phyloP scores from a whole-genome alignment of 164 flowering plant genomes.

The Liriodendron chinense region DNA sequence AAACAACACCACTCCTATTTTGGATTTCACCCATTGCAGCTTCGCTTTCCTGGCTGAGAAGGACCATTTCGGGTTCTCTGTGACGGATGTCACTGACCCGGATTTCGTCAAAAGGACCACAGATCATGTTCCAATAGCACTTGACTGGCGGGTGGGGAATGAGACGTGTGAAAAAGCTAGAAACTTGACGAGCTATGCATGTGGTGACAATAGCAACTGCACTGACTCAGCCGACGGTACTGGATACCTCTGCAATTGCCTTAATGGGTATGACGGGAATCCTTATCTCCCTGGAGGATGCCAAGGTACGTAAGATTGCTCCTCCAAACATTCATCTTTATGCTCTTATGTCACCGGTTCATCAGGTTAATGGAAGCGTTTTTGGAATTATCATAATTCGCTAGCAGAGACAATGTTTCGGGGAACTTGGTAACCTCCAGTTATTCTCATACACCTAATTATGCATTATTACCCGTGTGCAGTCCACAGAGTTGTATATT shows the following conservation, averaged over 20 bases:
- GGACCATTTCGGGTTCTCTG: neutral
- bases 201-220: slow-evolving; percentile 6
- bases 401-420: neutral
- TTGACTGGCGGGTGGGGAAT: slow-evolving; percentile 9
- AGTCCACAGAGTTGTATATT: too few species aligned
- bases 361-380: neutral
- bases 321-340: neutral
- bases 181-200: slow-evolving; percentile 3
- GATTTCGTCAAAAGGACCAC: neutral
- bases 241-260: slow-evolving; percentile 19
- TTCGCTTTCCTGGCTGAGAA: slow-evolving; percentile 11
- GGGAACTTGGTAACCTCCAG: neutral
- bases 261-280: slow-evolving; percentile 15
- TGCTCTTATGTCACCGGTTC: neutral
- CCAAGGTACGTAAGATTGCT: slow-evolving; percentile 7
- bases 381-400: neutral
- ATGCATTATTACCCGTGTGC: too few species aligned
- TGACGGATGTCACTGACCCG: neutral
- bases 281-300: slow-evolving; percentile 21
- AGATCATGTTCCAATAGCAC: neutral
- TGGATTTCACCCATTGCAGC: slow-evolving; percentile 15
- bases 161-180: slow-evolving; percentile 10
- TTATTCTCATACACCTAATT: too few species aligned
- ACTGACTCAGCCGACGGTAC: neutral
- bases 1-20: neutral